A percentile compares a stretch with the other conserved stretches of the same genome.
Conservation (phyloP, 768 basidiomycete species). For the Rhodotorula diobovata region DNA sequence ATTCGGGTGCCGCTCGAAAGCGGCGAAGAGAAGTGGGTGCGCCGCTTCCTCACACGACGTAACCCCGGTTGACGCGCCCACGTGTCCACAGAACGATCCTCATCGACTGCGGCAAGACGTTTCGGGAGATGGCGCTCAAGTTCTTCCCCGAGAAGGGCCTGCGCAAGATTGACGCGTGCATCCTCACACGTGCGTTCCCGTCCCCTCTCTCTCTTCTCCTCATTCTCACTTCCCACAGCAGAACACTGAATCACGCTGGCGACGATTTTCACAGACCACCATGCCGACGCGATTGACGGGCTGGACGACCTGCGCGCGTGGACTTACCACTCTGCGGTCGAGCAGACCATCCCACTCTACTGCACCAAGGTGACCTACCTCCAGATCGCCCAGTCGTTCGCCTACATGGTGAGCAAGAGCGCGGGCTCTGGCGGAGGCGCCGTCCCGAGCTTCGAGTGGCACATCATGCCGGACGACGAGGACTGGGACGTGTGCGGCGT, state of each 20-base stretch:
- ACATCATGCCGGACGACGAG: conserved; percentile 57
- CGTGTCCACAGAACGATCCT: conserved; percentile 17
- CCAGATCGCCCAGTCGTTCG: conserved; percentile 62
- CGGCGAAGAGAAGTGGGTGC: not conserved
- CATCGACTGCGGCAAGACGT: conserved; percentile 44
- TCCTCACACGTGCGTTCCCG: conserved; percentile 60
- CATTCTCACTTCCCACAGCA: not conserved
- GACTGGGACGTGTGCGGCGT: conserved; percentile 42
- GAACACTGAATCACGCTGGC: no score
- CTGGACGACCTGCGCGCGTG: conserved; percentile 81
- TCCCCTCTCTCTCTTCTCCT: not conserved
- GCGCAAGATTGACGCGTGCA: conserved; percentile 64
- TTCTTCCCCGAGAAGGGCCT: conserved; percentile 47
- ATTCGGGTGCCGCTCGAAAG: conserved; percentile 51
- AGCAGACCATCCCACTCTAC: conserved; percentile 69
- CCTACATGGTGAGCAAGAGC: conserved; percentile 72
- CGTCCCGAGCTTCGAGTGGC: conserved; percentile 78
- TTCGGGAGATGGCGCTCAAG: conserved; percentile 34
- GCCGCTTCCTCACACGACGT: no score
- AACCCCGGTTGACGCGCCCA: no score
- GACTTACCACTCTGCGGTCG: conserved; percentile 64
- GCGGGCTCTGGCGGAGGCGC: conserved; percentile 58
- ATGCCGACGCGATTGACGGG: conserved; percentile 68
- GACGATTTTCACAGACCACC: not conserved
- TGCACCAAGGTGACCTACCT: conserved; percentile 60